phyloP scores from a whole-genome alignment of 805 yeast species.

The Vanderwaltozyma verrucispora region DNA sequence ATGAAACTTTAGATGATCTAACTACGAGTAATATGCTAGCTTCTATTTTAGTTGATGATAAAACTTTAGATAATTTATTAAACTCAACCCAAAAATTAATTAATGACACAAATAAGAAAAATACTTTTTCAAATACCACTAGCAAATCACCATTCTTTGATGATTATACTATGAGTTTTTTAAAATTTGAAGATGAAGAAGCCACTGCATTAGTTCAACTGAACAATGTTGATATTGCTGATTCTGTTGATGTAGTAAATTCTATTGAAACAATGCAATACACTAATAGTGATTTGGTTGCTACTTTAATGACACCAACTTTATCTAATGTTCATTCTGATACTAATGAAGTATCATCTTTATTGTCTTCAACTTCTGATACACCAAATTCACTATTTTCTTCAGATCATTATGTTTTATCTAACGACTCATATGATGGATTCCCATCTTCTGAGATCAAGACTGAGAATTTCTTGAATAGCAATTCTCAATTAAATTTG shows the following conservation, averaged over 20 bases:
- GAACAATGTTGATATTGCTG: background rate
- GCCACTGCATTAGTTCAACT: constrained; percentile 1
- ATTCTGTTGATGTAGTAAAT: background rate
- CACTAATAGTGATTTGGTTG: too few relatives aligned
- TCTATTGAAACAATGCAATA: too few relatives aligned
- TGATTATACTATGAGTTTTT: constrained; percentile 6
- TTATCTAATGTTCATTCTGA: background rate
- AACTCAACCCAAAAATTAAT: constrained; percentile 1
- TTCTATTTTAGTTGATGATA: background rate
- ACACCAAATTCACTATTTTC: constrained; percentile 22
- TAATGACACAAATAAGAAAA: constrained; percentile 1
- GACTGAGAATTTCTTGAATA: background rate
- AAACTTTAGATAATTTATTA: too few relatives aligned
- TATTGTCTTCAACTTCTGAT: constrained; percentile 15
- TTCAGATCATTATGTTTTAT: constrained; percentile 9
- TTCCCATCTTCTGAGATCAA: background rate
- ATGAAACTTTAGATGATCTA: background rate
- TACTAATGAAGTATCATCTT: constrained; percentile 1
- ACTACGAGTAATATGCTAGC: background rate
- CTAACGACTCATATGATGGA: constrained; percentile 3
- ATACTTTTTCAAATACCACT: background rate
- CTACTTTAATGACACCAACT: background rate
- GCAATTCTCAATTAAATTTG: background rate
- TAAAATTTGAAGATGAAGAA: constrained; percentile 22
- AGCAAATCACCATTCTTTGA: background rate